Conservation (phyloP, 352 stramenopile species). For the Phytophthora meadii region DNA sequence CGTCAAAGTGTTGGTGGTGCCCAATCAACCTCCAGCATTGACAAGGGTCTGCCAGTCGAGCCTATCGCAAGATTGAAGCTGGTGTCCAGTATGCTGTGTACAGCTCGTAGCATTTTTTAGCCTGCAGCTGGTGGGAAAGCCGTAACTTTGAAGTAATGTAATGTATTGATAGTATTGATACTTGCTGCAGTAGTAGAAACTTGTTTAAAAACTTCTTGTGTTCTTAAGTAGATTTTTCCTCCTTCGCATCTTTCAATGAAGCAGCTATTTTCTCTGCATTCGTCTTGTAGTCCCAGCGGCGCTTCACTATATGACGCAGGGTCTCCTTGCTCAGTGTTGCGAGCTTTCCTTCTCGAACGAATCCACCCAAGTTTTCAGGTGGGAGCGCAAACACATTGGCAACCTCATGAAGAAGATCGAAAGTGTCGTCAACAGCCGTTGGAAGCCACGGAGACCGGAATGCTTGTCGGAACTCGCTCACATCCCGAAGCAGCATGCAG, state of each 20-base stretch:
- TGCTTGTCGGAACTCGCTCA: conserved; percentile 76
- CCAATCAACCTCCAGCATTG: conserved; percentile 12
- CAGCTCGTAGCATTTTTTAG: neutral
- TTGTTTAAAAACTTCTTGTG: neutral
- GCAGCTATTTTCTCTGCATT: conserved; percentile 79
- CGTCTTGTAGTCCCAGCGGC: conserved; percentile 85
- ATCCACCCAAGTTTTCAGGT: conserved; percentile 78
- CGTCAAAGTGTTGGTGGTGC: neutral
- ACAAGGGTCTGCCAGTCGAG: neutral
- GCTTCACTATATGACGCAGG: conserved; percentile 73
- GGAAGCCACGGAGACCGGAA: conserved; percentile 48
- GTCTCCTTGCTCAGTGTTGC: conserved; percentile 65
- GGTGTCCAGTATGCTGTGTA: neutral
- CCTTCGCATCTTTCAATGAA: conserved; percentile 38
- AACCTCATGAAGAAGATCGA: conserved; percentile 83
- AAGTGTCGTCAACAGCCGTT: conserved; percentile 61
- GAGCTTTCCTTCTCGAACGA: conserved; percentile 78
- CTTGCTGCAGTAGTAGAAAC: no score
- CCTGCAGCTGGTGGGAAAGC: neutral
- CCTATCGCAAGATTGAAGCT: conserved; percentile 16
- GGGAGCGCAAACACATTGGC: conserved; percentile 85
- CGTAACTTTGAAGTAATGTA: no score
- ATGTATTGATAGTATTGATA: no score
- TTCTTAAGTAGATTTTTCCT: conserved; percentile 8
- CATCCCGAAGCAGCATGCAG: conserved; percentile 82